phyloP scores from a whole-genome alignment of 805 yeast genomes.

The Saturnispora quitensis region DNA sequence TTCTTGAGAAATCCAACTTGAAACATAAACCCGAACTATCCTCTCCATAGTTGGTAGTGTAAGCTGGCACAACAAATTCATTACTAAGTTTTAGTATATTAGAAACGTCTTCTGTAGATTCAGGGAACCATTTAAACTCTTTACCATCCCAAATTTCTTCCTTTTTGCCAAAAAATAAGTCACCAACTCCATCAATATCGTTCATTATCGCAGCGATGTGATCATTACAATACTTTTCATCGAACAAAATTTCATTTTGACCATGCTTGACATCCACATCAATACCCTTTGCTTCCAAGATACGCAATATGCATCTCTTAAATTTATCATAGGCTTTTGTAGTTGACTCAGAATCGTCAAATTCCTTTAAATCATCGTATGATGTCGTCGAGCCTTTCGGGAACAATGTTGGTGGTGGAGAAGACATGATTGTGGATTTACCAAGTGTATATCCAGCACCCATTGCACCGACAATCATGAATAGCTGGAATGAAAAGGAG shows the following conservation, averaged over 20 bases:
- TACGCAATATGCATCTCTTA: constrained; percentile 21
- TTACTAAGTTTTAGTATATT: constrained; percentile 19
- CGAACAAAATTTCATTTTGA: constrained; percentile 8
- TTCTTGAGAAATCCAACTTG: constrained; percentile 10
- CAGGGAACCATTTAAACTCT: constrained; percentile 17
- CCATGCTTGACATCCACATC: constrained; percentile 16
- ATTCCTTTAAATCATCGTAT: constrained; percentile 14
- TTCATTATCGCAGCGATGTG: constrained; percentile 16
- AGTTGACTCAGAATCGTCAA: constrained; percentile 5
- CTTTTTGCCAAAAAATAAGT: constrained; percentile 18
- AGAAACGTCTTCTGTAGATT: constrained; percentile 17
- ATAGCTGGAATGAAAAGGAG: constrained; percentile 22
- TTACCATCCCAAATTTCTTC: constrained; percentile 13
- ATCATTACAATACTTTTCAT: constrained; percentile 13
- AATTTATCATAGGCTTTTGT: constrained; percentile 17
- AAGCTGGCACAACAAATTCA: constrained; percentile 22
- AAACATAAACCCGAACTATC: constrained; percentile 11
- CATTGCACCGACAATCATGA: constrained; percentile 24
- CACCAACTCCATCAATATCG: constrained; percentile 16
- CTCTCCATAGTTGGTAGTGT: constrained; percentile 3
- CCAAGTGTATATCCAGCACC: constrained; percentile 29
- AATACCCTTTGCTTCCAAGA: constrained; percentile 17
- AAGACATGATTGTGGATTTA: constrained; percentile 17
- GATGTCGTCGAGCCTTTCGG: constrained; percentile 22
- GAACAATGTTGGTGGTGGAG: constrained; percentile 24